Evolutionary conservation across 371 early-diverging fungal genomes (phyloP).

Genomic region (Mucor saturninus): DNA sequence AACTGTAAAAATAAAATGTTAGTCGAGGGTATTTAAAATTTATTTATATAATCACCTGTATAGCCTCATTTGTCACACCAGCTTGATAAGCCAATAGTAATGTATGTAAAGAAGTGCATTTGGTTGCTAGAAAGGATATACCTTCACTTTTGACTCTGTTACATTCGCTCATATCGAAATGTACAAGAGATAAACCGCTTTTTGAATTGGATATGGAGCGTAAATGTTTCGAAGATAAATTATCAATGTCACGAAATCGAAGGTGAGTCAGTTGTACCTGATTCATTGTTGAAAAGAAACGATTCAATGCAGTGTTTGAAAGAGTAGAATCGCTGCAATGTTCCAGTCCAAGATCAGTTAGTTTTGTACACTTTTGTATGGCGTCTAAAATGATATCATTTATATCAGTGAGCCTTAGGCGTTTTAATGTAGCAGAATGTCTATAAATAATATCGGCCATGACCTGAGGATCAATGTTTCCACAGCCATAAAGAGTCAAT

Average conservation of each 20-base stretch:
- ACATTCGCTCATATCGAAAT: conserved; percentile 51
- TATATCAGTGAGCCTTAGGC: conserved; percentile 46
- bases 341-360: conserved; percentile 45
- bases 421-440: conserved; percentile 33
- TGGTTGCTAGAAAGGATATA: conserved; percentile 30
- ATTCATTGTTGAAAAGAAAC: conserved; percentile 20
- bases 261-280: conserved; percentile 25
- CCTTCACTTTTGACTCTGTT: conserved; percentile 32
- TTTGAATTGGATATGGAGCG: conserved; percentile 16
- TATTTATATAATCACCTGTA: conserved; percentile 30
- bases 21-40: not conserved
- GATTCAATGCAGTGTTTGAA: conserved; percentile 26
- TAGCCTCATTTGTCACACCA: conserved; percentile 40
- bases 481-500: conserved; percentile 46
- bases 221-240: conserved; percentile 39
- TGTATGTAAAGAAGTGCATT: conserved; percentile 29
- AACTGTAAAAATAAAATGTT: conserved; percentile 8
- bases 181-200: conserved; percentile 20
- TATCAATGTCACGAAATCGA: conserved; percentile 46
- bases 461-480: conserved; percentile 37
- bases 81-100: conserved; percentile 43
- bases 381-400: conserved; percentile 38
- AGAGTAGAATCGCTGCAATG: conserved; percentile 36
- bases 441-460: conserved; percentile 37
- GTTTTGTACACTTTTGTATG: conserved; percentile 29